Conservation (phyloP, 2,329 filamentous ascomycete genomes). For the Aspergillus alliaceus region DNA sequence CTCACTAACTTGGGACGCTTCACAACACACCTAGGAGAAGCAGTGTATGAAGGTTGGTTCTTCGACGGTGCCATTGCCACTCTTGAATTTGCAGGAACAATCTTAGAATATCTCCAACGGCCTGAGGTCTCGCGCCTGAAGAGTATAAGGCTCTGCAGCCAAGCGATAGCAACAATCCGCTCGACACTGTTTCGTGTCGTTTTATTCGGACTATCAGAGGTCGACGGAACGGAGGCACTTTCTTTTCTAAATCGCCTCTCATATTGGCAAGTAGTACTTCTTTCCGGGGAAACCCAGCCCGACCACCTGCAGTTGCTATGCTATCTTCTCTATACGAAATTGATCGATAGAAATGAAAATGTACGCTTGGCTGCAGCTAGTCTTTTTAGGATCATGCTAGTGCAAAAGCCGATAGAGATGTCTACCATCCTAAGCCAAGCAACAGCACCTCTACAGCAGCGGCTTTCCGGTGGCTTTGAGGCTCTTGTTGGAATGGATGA, state of each 20-base stretch:
- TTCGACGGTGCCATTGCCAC: constrained; percentile 80
- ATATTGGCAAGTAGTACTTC: constrained; percentile 92
- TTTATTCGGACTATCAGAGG: constrained; percentile 78
- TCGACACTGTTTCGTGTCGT: constrained; percentile 76
- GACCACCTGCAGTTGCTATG: constrained; percentile 82
- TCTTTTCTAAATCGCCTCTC: constrained; percentile 79
- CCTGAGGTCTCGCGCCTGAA: constrained; percentile 80
- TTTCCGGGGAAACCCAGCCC: constrained; percentile 76
- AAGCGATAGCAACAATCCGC: constrained; percentile 75
- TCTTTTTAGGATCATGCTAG: constrained; percentile 86
- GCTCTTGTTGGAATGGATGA: constrained; percentile 87
- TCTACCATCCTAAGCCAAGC: constrained; percentile 70
- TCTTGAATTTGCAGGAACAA: constrained; percentile 79
- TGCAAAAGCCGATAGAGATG: constrained; percentile 87
- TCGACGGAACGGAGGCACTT: constrained; percentile 69
- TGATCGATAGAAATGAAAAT: constrained; percentile 67
- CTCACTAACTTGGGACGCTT: constrained; percentile 85
- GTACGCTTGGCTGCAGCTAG: constrained; percentile 77
- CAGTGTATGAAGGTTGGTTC: constrained; percentile 95
- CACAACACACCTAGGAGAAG: constrained; percentile 77
- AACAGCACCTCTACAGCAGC: constrained; percentile 67
- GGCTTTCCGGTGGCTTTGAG: constrained; percentile 74
- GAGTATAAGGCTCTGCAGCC: constrained; percentile 84
- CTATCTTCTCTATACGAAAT: constrained; percentile 87
- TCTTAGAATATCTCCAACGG: constrained; percentile 85